These are phyloP conservation scores for Glomus cerebriforme DNA, from an alignment of 192 early-diverging fungal species.

Conservation along the genomic window DNA sequence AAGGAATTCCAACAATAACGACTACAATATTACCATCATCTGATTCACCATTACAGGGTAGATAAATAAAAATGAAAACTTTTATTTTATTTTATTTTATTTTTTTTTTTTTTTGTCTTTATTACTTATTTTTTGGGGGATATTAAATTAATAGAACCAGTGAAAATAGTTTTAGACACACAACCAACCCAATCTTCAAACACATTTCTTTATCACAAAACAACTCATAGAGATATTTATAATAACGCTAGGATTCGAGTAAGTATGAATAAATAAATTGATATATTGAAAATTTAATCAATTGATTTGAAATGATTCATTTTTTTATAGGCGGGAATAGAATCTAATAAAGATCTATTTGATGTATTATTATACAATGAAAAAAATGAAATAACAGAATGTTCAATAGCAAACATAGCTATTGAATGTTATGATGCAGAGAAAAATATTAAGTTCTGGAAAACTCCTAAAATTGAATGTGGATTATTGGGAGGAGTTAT, in stretches of 20 bases:
- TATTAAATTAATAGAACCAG: not conserved
- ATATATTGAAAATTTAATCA: not conserved
- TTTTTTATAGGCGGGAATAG: conserved; percentile 32
- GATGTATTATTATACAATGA: conserved; percentile 59
- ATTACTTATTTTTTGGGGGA: too few relatives aligned
- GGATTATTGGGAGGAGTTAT: conserved; percentile 51
- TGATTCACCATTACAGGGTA: not conserved
- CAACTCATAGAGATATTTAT: conserved; percentile 52
- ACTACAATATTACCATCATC: not conserved
- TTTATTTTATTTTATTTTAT: not conserved
- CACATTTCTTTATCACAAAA: conserved; percentile 55
- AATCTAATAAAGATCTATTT: conserved; percentile 36
- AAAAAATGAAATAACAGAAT: conserved; percentile 52
- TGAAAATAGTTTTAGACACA: conserved; percentile 44
- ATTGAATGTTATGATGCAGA: conserved; percentile 37
- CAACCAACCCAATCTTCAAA: conserved; percentile 35
- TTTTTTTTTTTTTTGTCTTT: not conserved
- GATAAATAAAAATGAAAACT: not conserved
- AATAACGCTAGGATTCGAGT: conserved; percentile 46
- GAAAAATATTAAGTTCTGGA: conserved; percentile 41
- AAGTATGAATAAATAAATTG: conserved; percentile 8
- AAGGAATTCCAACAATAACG: conserved; percentile 9
- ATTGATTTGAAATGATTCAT: not conserved
- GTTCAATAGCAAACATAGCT: conserved; percentile 59
- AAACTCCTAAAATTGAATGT: conserved; percentile 47